Evolutionary conservation across 2,329 filamentous ascomycete species (phyloP), one percentile per base, ranked within the genome.

Genomic region (Fusarium sp.): DNA sequence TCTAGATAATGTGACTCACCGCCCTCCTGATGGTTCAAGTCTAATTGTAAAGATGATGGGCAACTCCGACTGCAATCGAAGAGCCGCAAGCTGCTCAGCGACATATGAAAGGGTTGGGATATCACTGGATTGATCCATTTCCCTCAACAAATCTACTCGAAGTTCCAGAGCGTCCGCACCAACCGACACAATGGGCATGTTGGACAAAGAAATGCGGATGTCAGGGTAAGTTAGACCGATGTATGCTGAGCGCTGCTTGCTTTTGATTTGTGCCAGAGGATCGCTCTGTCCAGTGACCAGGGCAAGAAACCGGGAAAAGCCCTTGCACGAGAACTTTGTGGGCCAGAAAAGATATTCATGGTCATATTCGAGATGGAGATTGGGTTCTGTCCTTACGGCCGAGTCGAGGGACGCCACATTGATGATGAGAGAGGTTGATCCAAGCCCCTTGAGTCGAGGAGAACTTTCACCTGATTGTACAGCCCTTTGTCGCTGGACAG

Each of bases 141-240:
- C 63, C 10, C 43, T 52, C 7, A 71, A 38, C 8, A 71, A 47
- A 32, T 71, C 69, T 3, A 66, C 63, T 30, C 69, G 62, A 4
- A 71, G 38, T 27, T 71, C 69, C 25, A 71, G 38, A 22, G 69
- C 69, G 40, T 71, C 69, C 6, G 66, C 69, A 6, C 69, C 69
- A 14, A 71, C 69, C 6, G 69, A 71, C 17, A 71, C 66, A 35
- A 71, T 71, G 12, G 69, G 45, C 63, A 71, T 71, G 38, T 71
- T 71, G 30, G 66, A 69, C n/a, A 71, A 30, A 12, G 69, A 63
- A 4, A 71, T 45, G 4, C 63, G 69, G 32, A 71, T 63, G 32
- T 71, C 62, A 20, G 66, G 69, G 22, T 69, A 71, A 3, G 69
- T 69, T 17, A 69, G 60, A n/a, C 69, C 69, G 15, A 71, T 66